A percentile compares a stretch with the other conserved stretches of the same genome.
Conservation (phyloP, 1,284 basidiomycete genomes). For the Sporisorium reilianum region DNA sequence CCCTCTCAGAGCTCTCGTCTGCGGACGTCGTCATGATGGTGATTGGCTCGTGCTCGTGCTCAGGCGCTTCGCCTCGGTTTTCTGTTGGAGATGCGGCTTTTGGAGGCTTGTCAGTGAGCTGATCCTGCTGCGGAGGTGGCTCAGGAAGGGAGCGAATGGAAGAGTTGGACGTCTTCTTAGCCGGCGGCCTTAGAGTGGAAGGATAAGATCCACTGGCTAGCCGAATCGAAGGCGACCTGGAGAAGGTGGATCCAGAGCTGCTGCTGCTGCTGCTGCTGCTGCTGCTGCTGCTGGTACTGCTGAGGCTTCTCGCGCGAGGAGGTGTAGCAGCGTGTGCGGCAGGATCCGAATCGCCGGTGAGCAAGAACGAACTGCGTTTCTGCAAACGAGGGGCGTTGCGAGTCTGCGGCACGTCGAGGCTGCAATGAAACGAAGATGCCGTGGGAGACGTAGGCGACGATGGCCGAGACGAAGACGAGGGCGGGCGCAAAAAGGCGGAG, state of each 20-base stretch:
- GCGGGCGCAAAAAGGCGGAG: constrained; percentile 9
- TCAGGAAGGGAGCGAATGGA: constrained; percentile 40
- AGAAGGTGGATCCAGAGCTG: constrained; percentile 19
- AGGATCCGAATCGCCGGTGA: constrained; percentile 22
- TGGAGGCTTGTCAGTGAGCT: background rate
- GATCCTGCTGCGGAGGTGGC: constrained; percentile 11
- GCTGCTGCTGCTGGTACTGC: constrained; percentile 29
- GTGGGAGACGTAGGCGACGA: constrained; percentile 19
- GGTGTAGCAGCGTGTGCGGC: constrained; percentile 16
- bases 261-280: constrained; percentile 36
- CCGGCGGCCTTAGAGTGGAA: constrained; percentile 38
- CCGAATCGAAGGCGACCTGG: constrained; percentile 44
- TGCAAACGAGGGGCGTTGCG: constrained; percentile 8
- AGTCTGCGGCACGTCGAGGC: constrained; percentile 3
- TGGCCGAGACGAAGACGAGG: constrained; percentile 17
- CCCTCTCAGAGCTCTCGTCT: background rate
- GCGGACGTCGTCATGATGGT: constrained; percentile 12
- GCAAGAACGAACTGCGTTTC: constrained; percentile 27
- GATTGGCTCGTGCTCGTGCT: background rate
- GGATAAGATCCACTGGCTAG: constrained; percentile 47
- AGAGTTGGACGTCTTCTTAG: constrained; percentile 29
- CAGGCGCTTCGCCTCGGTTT: background rate
- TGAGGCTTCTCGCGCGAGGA: constrained; percentile 34
- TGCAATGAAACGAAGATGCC: background rate
- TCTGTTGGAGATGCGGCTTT: background rate